Percentiles rank a stretch among this genome's conserved stretches.
Evolutionary conservation across 305 asterid genomes (phyloP).

Genomic region (Fraxinus platypoda): DNA sequence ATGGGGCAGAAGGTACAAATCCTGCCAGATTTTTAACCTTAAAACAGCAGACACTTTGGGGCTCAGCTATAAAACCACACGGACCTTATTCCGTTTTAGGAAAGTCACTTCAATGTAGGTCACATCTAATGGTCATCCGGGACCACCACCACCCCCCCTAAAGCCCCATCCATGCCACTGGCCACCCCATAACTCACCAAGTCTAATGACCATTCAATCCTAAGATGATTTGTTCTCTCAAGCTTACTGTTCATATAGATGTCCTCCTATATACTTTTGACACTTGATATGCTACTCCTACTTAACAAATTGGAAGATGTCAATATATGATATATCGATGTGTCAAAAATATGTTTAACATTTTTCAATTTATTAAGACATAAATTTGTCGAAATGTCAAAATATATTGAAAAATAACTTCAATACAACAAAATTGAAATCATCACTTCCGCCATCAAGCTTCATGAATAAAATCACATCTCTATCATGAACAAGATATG

Average conservation of each 20-base stretch:
- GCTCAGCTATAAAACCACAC: constrained; percentile 39
- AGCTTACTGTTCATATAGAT: not conserved
- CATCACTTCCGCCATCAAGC: not conserved
- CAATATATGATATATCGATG: not conserved
- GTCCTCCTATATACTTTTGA: not conserved
- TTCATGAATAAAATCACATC: not conserved
- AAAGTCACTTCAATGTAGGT: constrained; percentile 39
- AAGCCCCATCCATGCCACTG: not conserved
- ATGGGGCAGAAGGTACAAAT: constrained; percentile 28
- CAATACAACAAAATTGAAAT: not conserved
- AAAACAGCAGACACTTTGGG: constrained; percentile 43
- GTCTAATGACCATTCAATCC: not conserved
- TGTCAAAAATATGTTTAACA: not conserved
- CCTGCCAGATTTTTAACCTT: constrained; percentile 46
- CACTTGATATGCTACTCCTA: not conserved
- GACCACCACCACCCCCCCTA: not conserved
- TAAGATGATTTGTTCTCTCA: not conserved
- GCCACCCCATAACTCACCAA: not conserved
- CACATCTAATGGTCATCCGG: constrained; percentile 34
- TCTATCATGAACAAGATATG: not conserved
- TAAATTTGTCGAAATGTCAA: not conserved
- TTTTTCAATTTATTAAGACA: not conserved
- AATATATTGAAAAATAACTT: not conserved
- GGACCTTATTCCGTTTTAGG: constrained; percentile 36
- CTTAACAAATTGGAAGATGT: not conserved